Evolutionary conservation across 768 basidiomycete species (phyloP), one percentile per base, ranked within the genome.

Genomic region (Amanita rubescens): DNA sequence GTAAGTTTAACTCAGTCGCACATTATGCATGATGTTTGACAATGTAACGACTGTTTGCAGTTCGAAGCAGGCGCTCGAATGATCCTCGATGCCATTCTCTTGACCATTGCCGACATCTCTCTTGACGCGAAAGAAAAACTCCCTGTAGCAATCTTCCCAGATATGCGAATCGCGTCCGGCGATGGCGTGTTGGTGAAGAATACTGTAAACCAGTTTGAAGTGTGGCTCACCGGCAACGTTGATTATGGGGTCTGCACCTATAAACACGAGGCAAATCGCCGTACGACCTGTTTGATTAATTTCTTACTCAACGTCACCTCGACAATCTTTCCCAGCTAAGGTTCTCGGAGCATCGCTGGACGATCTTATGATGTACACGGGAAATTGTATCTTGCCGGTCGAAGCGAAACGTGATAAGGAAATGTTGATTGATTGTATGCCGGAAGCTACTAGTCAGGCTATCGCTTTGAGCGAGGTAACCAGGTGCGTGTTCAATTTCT

Each of bases 141-240:
- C 17, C 51, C 51, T 51, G 55, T 56, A 14, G 55, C 50, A 24
- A 56, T 56, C 10, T 56, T 53, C 35, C 51, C 55, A 30, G 55
- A 51, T 14, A 56, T 56, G 54, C 20, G 54, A 41, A 9, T 55
- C 14, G 33, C 34, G 17, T 51, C 50, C 39, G 55, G 55, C 22
- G 51, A 53, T 17, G 55, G 55, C 27, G 41, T 56, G 37, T 32
- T 34, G 17, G 43, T 56, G 38, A 41, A 32, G 19, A 53, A 56
- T 35, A 12, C 51, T 12, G 41, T 11, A 24, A 53, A 34, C 25
- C 39, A 44, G 12, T 56, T 53, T 34, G 35, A 52, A 35, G 5
- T 56, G 32, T 52, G 50, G 55, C 38, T 56, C 34, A 45, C 25
- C 3, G 51, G 55, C 15, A 56, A 52, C 38, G 50, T 41, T 17